Evolutionary conservation across 208 protist genomes (phyloP).

Genomic region (Novymonas esmeraldas): DNA sequence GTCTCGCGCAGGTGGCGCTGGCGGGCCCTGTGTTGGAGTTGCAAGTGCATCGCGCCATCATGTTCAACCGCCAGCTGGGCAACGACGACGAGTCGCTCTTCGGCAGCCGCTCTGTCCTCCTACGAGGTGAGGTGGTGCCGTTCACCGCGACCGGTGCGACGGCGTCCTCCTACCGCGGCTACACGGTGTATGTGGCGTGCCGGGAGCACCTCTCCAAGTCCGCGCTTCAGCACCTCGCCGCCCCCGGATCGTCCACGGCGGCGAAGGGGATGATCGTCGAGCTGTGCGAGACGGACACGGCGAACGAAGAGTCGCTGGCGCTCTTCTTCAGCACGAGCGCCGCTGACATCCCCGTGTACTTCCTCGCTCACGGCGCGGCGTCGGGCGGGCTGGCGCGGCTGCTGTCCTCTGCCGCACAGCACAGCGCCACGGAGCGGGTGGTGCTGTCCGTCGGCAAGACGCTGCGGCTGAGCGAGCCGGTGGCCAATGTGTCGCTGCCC

Average conservation of each 20-base stretch:
- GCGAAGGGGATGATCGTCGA: constrained; percentile 57
- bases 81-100: constrained; percentile 20
- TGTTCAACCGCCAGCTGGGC: constrained; percentile 48
- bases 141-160: constrained; percentile 35
- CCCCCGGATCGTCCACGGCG: constrained; percentile 20
- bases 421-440: constrained; percentile 32
- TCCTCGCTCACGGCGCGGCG: constrained; percentile 35
- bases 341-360: constrained; percentile 59
- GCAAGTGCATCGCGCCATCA: constrained; percentile 51
- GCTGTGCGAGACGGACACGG: constrained; percentile 45
- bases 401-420: constrained; percentile 13
- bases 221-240: constrained; percentile 35
- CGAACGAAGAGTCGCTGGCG: constrained; percentile 54
- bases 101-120: constrained; percentile 53
- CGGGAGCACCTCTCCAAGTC: constrained; percentile 44
- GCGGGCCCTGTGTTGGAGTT: constrained; percentile 35
- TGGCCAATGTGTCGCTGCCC: constrained; percentile 46
- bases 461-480: constrained; percentile 19
- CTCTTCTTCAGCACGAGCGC: constrained; percentile 33
- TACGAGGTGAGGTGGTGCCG: constrained; percentile 51
- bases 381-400: constrained; percentile 23
- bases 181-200: constrained; percentile 69
- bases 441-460: constrained; percentile 57
- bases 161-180: constrained; percentile 20
- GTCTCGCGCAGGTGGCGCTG: constrained; percentile 9